Evolutionary conservation across 2,329 filamentous ascomycete species (phyloP).

Genomic region (Penicillium sp.): DNA sequence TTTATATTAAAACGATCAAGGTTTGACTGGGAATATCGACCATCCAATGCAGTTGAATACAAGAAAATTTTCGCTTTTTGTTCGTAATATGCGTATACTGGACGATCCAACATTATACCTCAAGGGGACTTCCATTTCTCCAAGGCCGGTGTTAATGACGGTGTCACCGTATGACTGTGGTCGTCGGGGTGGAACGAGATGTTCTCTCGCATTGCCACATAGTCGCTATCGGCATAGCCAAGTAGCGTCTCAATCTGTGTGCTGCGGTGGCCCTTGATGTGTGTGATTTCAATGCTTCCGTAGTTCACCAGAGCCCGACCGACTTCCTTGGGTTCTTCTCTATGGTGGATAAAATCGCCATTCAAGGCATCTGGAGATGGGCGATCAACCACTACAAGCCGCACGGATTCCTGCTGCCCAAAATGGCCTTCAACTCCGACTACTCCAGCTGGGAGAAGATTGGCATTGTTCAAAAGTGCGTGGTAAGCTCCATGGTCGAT

Average conservation of each 20-base stretch:
- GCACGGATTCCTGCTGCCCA: conserved; percentile 87
- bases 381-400: conserved; percentile 75
- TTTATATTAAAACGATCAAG: background rate
- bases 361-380: conserved; percentile 43
- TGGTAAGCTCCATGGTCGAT: conserved; percentile 87
- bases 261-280: conserved; percentile 83
- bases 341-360: conserved; percentile 41
- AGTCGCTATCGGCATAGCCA: conserved; percentile 92
- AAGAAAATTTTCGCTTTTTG: conserved; percentile 5
- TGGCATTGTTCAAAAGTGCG: conserved; percentile 79
- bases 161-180: conserved; percentile 16
- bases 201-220: conserved; percentile 85
- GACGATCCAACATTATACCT: background rate
- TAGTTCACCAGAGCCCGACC: conserved; percentile 92
- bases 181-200: conserved; percentile 61
- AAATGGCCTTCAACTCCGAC: conserved; percentile 86
- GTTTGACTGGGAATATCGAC: background rate
- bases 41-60: background rate
- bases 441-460: conserved; percentile 86
- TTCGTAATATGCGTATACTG: conserved; percentile 2
- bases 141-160: conserved; percentile 27
- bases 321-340: conserved; percentile 64
- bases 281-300: conserved; percentile 74
- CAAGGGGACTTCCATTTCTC: conserved; percentile 24
- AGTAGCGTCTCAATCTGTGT: conserved; percentile 75